Conservation (phyloP, 257 asterid species). For the Solanum neorickii region DNA sequence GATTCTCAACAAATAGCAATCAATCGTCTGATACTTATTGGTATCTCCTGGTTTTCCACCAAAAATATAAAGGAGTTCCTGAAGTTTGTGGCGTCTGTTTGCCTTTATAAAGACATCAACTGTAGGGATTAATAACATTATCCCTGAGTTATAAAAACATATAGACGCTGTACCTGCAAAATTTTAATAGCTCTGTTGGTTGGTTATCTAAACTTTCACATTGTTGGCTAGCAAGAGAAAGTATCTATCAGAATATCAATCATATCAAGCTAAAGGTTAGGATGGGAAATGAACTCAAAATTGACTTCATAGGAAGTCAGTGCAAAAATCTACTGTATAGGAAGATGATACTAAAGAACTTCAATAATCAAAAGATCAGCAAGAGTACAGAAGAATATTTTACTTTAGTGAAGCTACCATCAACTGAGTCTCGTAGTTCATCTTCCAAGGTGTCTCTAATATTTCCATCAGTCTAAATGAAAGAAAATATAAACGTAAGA, state of each 20-base stretch:
- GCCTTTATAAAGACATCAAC: neutral
- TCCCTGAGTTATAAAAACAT: neutral
- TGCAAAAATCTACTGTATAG: neutral
- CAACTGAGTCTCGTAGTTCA: no score
- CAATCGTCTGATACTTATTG: neutral
- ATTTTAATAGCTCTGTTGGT: neutral
- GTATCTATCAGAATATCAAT: neutral
- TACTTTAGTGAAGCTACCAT: no score
- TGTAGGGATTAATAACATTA: neutral
- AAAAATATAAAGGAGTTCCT: neutral
- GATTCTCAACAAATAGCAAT: neutral
- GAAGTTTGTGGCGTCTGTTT: neutral
- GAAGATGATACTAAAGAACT: neutral
- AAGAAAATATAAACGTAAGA: no score
- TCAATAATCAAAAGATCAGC: neutral
- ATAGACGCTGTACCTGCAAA: slow-evolving; percentile 24
- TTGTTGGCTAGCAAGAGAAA: no score
- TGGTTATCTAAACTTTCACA: neutral
- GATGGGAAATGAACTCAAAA: neutral
- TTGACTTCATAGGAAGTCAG: neutral
- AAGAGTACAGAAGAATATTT: neutral
- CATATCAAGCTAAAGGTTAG: neutral
- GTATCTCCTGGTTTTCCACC: neutral
- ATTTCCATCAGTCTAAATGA: no score
- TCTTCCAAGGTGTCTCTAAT: no score